phyloP scores from a whole-genome alignment of 768 basidiomycete genomes.

The Boletus rubescentipes region DNA sequence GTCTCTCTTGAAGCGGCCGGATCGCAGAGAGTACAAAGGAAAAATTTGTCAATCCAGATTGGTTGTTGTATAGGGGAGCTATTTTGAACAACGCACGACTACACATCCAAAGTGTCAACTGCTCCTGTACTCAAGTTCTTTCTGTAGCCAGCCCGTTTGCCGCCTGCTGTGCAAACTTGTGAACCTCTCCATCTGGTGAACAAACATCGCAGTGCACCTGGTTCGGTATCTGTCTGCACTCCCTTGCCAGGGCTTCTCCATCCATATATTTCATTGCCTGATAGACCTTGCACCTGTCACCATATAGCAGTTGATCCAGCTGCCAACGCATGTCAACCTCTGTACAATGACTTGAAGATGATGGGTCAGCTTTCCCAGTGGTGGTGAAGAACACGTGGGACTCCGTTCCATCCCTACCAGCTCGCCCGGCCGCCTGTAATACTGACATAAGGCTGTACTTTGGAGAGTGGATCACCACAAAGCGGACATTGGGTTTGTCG shows the following conservation, averaged over 20 bases:
- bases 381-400: slow-evolving; percentile 4
- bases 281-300: not conserved
- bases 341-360: not conserved
- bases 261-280: slow-evolving; percentile 3
- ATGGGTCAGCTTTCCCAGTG: not conserved
- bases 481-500: not conserved
- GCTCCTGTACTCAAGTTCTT: no score
- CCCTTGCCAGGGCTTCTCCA: not conserved
- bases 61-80: no score
- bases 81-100: no score
- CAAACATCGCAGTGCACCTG: slow-evolving; percentile 1
- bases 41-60: no score
- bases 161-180: not conserved
- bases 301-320: not conserved
- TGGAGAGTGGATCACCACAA: not conserved
- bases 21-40: no score
- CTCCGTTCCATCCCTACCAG: not conserved
- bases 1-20: no score
- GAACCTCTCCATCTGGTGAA: not conserved
- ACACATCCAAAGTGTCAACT: no score
- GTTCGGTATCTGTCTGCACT: not conserved
- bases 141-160: not conserved
- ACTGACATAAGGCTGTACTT: not conserved
- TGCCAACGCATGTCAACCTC: not conserved
- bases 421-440: not conserved